Evolutionary conservation across 257 asterid species (phyloP).

Genomic region (Plantago major): DNA sequence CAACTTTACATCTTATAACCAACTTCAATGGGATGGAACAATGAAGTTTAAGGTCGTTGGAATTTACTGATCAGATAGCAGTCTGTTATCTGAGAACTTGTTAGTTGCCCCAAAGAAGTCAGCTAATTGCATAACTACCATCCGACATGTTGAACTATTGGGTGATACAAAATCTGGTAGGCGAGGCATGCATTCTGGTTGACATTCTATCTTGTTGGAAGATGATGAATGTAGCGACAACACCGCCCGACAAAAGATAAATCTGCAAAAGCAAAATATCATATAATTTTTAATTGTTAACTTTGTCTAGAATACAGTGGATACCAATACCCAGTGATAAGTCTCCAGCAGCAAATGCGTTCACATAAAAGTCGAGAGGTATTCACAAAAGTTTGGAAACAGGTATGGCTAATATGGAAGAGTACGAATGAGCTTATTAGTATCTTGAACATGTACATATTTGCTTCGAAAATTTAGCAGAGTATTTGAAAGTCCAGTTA

Average conservation of each 20-base stretch:
- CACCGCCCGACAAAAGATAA: conserved; percentile 75
- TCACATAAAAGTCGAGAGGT: too few species aligned
- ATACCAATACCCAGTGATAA: too few species aligned
- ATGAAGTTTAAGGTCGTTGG: conserved; percentile 6
- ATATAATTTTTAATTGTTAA: too few species aligned
- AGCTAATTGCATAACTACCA: conserved; percentile 46
- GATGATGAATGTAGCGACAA: conserved; percentile 46
- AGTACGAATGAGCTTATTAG: too few species aligned
- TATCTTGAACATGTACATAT: too few species aligned
- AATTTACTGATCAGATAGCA: conserved; percentile 21
- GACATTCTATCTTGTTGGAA: conserved; percentile 49
- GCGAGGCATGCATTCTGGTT: conserved; percentile 74
- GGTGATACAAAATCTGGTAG: conserved; percentile 71
- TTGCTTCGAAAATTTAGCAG: too few species aligned
- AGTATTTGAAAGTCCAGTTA: too few species aligned
- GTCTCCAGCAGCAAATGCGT: too few species aligned
- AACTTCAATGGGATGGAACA: neutral
- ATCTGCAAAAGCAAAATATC: conserved; percentile 45
- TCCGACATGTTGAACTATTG: conserved; percentile 49
- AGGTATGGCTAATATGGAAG: too few species aligned
- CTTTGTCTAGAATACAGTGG: too few species aligned
- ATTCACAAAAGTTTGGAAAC: too few species aligned
- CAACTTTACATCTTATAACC: conserved; percentile 14
- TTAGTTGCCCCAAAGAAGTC: conserved; percentile 53
- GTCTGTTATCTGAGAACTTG: conserved; percentile 47